Percentiles rank a stretch among this genome's conserved stretches.
phyloP scores from a whole-genome alignment of 2,329 filamentous ascomycete species.

The Ascocoryne sarcoides region DNA sequence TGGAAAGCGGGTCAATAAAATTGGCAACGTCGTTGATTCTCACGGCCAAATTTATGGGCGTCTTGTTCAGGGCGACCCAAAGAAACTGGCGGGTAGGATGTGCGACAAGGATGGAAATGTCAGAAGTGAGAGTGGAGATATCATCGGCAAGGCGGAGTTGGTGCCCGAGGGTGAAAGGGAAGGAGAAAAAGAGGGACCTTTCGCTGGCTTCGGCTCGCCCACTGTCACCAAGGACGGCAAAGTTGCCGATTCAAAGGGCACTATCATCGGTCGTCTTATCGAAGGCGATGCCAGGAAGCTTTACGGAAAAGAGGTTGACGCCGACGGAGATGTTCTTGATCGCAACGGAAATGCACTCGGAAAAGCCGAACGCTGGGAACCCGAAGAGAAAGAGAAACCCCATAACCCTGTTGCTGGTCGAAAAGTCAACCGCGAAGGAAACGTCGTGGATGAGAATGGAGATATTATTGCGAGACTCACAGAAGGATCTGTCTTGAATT shows the following conservation, averaged over 20 bases:
- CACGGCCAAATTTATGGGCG: constrained; percentile 51
- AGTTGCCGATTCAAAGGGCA: constrained; percentile 55
- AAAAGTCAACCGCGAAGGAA: constrained; percentile 49
- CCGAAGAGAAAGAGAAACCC: constrained; percentile 43
- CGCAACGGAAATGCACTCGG: constrained; percentile 56
- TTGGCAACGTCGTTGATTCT: constrained; percentile 51
- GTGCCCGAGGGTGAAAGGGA: constrained; percentile 59
- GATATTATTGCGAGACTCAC: constrained; percentile 59
- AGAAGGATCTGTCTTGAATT: constrained; percentile 55
- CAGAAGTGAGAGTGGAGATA: constrained; percentile 62
- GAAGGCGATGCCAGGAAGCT: constrained; percentile 65
- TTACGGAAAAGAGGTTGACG: constrained; percentile 65
- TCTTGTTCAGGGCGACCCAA: constrained; percentile 57
- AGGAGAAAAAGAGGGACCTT: constrained; percentile 56
- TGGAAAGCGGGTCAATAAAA: constrained; percentile 64
- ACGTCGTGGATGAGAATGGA: constrained; percentile 49
- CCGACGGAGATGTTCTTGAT: constrained; percentile 76
- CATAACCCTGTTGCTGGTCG: constrained; percentile 44
- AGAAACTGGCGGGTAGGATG: constrained; percentile 57
- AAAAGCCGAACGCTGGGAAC: constrained; percentile 51
- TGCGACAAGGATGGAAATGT: constrained; percentile 64
- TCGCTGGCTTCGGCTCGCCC: constrained; percentile 56
- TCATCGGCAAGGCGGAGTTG: constrained; percentile 59
- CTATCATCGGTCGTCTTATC: constrained; percentile 62
- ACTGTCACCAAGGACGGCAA: constrained; percentile 62